Base-by-base conservation (phyloP, 192 early-diverging fungal species). In the Backusella circina region DNA sequence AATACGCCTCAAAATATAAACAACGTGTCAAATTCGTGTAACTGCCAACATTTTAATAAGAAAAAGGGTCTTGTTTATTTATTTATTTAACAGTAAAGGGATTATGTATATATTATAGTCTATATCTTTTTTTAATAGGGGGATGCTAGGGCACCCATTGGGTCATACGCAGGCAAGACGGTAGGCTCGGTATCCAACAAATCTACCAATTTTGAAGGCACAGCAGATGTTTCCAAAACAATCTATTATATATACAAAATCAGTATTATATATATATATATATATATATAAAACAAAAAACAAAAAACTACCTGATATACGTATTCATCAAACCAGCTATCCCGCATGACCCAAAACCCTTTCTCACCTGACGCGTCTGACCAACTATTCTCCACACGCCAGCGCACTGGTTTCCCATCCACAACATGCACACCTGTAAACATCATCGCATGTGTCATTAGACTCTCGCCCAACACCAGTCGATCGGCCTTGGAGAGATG, bases 381-480 rank as follows among this genome's bases (percentile, higher is more conserved):
- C 72, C 72, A 85, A 36, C 84, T 85, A 84, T 94, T 93, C 73
- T 94, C 91, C 51, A 93, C 88, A 12, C 92, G 76, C 93, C 93
- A 94, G 51, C 93, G 88, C 69, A 92, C 79, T 35, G 88, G 84
- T 71, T 88, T 83, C 85, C 75, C 77, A 89, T 88, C 70, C 87
- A 85, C 51, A 89, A 44, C 18, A 75, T 94, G 92, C 18, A 92
- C 92, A 61, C 92, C 93, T 0, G 91, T 92, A 74, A 93, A 90
- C 15, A 92, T 86, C 93, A 94, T 94, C 9, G 92, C 92, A 64
- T 94, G 93, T 10, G 93, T 94, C 91, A 94, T 94, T 71, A 86
- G 33, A 69, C 87, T 89, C 69, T 94, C 92, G 64, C 89, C 89
- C 67, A 91, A 90, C 75, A 90, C 75, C 71, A 94, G 77, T 21